Evolutionary conservation across 345 rosid species (phyloP).

Genomic region (Pugionium cornutum): DNA sequence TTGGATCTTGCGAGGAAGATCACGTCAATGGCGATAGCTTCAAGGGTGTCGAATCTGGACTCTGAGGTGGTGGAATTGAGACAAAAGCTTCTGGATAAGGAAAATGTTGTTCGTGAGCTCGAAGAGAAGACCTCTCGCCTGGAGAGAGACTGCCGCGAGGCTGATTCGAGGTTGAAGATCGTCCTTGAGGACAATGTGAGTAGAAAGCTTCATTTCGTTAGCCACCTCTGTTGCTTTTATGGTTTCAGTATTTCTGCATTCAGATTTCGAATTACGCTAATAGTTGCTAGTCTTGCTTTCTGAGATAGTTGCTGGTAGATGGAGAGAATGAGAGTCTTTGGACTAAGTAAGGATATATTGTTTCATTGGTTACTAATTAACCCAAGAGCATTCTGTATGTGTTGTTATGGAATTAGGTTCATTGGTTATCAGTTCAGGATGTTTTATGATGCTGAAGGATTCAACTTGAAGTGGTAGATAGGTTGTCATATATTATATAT

Average conservation of each 20-base stretch:
- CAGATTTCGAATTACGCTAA: background rate
- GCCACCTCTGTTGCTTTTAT: background rate
- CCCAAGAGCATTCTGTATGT: background rate
- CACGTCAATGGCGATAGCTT: constrained; percentile 92
- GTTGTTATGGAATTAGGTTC: background rate
- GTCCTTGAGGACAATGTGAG: constrained; percentile 72
- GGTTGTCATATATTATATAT: background rate
- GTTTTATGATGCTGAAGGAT: background rate
- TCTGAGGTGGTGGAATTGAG: constrained; percentile 59
- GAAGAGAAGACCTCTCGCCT: constrained; percentile 57
- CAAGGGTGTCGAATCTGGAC: constrained; percentile 85
- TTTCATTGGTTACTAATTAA: no score
- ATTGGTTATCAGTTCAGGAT: background rate
- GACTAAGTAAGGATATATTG: no score
- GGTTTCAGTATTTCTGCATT: background rate
- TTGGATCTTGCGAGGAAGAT: constrained; percentile 98
- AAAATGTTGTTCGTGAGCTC: constrained; percentile 58
- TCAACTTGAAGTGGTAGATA: constrained; percentile 3
- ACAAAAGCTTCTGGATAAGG: constrained; percentile 64
- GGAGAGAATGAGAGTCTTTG: background rate
- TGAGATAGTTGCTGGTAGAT: background rate
- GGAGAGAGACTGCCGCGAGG: constrained; percentile 58
- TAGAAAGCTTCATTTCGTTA: background rate
- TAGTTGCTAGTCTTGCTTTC: background rate
- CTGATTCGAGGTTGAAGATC: constrained; percentile 63